These are phyloP conservation scores for Maudiozyma humilis DNA, from an alignment of 1,139 yeast species.

Conservation along the genomic window DNA sequence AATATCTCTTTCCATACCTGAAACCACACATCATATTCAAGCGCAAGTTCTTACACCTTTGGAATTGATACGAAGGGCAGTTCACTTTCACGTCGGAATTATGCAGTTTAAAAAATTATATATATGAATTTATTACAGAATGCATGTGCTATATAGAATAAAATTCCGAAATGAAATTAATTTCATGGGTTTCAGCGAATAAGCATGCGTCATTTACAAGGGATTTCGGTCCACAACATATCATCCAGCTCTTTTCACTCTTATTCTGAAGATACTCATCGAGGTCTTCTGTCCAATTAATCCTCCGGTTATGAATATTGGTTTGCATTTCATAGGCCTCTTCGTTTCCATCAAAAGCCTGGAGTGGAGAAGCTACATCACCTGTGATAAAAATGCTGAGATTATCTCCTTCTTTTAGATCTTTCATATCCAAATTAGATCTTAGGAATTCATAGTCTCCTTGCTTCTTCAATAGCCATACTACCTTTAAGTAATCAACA, in stretches of 20 bases:
- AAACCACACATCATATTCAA: background rate
- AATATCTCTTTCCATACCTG: too few species aligned
- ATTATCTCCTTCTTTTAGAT: background rate
- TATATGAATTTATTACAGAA: background rate
- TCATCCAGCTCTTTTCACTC: constrained; percentile 8
- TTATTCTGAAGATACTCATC: constrained; percentile 3
- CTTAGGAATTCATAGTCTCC: constrained; percentile 16
- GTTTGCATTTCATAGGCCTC: constrained; percentile 4
- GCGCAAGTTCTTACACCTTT: background rate
- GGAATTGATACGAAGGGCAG: background rate
- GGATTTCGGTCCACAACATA: constrained; percentile 14
- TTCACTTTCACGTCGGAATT: background rate
- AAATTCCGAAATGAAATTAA: constrained; percentile 8
- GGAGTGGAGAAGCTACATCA: background rate
- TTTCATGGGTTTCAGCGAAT: constrained; percentile 4
- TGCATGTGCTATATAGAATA: constrained; percentile 5
- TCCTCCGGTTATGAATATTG: constrained; percentile 1
- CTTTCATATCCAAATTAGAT: constrained; percentile 1
- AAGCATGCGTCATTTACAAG: constrained; percentile 6
- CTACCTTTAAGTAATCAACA: constrained; percentile 17
- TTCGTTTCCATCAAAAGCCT: background rate
- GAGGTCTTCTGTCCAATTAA: constrained; percentile 9
- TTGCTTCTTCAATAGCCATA: constrained; percentile 25
- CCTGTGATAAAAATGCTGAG: constrained; percentile 3
- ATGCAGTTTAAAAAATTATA: background rate